Evolutionary conservation across 1,284 basidiomycete genomes (phyloP), one percentile per base, ranked within the genome.

Genomic region (Fistulinella cinereoalba): DNA sequence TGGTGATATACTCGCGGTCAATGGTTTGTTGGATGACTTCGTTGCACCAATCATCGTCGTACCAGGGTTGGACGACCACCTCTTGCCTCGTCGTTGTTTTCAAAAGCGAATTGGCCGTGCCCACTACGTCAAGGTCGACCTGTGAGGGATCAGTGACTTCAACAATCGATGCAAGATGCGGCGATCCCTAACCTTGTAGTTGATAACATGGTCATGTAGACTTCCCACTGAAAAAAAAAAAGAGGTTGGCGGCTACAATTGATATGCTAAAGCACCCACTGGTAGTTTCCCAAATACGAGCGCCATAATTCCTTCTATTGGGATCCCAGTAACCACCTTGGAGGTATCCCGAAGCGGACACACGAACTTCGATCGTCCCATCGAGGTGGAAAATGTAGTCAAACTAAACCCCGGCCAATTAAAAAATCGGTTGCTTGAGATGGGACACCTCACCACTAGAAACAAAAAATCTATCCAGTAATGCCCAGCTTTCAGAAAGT

Each of bases 121-220:
- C 83, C 6, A 66, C 77, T 42, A 86, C 70, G 53, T 85, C 81
- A 37, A 85, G 73, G 53, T 85, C 81, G 46, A 76, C 71, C 65
- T 53, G 28, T 6, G 24, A 38, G 15, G 2, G 6, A 28, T 53
- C 3, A 64, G 51, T 45, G 33, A 57, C 34, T 16, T 32, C 18
- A 24, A 24, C 8, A 23, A 21, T 28, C n/a, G n/a, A 25, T 28
- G 23, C 23, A 28, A 3, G 15, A 34, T 27, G 42, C 22, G 22
- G 34, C 40, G 25, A 27, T 31, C 6, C 42, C 51, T 6, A 33
- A 70, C 70, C 71, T 80, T 80, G 66, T 74, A 84, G 62, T 80
- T 83, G 59, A 85, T 78, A 32, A 85, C 76, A 56, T 85, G 83
- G 57, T 85, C 81, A 52, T 85, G 83, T n/a, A 85, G 60, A 27